Percentiles rank a stretch among this genome's conserved stretches.
Evolutionary conservation across 768 basidiomycete species (phyloP).

Genomic region (Russula brevipes): DNA sequence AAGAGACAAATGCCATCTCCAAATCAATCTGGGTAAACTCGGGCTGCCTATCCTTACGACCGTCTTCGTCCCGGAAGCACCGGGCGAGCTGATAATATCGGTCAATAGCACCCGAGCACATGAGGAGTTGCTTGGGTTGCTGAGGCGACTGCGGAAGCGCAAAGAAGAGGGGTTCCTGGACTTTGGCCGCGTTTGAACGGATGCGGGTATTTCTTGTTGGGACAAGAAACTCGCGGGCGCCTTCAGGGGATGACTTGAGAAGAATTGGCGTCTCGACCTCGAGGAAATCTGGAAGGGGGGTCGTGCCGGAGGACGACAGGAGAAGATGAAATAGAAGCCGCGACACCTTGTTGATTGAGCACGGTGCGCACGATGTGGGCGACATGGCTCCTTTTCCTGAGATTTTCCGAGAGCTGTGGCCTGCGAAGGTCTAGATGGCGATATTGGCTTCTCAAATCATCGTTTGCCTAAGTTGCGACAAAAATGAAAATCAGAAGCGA

Average conservation of each 20-base stretch:
- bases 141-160: slow-evolving; percentile 93
- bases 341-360: slow-evolving; percentile 67
- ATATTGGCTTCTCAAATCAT: slow-evolving; percentile 78
- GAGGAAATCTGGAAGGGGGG: slow-evolving; percentile 59
- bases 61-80: slow-evolving; percentile 95
- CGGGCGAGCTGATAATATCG: slow-evolving; percentile 89
- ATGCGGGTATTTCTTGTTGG: slow-evolving; percentile 18
- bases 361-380: slow-evolving; percentile 68
- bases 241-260: slow-evolving; percentile 88
- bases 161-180: slow-evolving; percentile 57
- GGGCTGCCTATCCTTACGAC: slow-evolving; percentile 90
- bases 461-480: slow-evolving; percentile 57
- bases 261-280: slow-evolving; percentile 94
- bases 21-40: slow-evolving; percentile 97
- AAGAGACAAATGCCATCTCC: slow-evolving; percentile 93
- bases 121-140: slow-evolving; percentile 90
- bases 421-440: slow-evolving; percentile 89
- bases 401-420: slow-evolving; percentile 63
- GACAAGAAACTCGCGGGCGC: slow-evolving; percentile 68
- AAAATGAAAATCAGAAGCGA: slow-evolving; percentile 5
- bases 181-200: slow-evolving; percentile 27
- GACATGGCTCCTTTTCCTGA: slow-evolving; percentile 78
- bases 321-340: slow-evolving; percentile 20
- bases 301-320: slow-evolving; percentile 18
- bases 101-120: slow-evolving; percentile 85